These are phyloP conservation scores for Rauvolfia tetraphylla DNA, from an alignment of 257 asterid genomes.

Conservation along the genomic window DNA sequence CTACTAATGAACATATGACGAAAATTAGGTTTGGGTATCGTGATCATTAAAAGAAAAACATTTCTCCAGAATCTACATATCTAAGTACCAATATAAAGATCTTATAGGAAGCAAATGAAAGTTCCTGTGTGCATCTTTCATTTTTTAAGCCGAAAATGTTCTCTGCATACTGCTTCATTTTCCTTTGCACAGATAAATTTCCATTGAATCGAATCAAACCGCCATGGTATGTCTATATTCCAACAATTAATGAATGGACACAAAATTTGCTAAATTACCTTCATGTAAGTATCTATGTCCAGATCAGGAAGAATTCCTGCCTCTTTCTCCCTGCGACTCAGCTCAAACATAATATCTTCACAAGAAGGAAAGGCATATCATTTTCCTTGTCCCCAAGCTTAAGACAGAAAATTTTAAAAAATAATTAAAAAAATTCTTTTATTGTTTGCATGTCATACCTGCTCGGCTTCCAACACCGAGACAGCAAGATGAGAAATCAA, in stretches of 20 bases:
- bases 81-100: not conserved
- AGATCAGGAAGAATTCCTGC: conserved; percentile 64
- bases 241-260: not conserved
- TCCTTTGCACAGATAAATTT: not conserved
- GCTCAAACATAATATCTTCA: conserved; percentile 52
- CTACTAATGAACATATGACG: not conserved
- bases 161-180: not conserved
- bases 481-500: conserved; percentile 57
- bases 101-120: no score
- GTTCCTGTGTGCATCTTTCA: not conserved
- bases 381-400: not conserved
- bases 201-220: not conserved
- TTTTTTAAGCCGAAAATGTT: not conserved
- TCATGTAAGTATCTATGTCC: conserved; percentile 65
- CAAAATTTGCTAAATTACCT: conserved; percentile 32
- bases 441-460: conserved; percentile 26
- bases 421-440: no score
- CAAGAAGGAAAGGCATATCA: conserved; percentile 11
- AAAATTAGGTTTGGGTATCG: not conserved
- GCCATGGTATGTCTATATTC: not conserved
- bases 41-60: no score
- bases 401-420: no score
- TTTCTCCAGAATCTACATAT: not conserved
- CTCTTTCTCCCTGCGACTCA: conserved; percentile 56
- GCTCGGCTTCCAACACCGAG: conserved; percentile 67